A percentile compares a stretch with the other conserved stretches of the same genome.
Conservation (phyloP, 768 basidiomycete species). For the Steccherinum ochraceum region DNA sequence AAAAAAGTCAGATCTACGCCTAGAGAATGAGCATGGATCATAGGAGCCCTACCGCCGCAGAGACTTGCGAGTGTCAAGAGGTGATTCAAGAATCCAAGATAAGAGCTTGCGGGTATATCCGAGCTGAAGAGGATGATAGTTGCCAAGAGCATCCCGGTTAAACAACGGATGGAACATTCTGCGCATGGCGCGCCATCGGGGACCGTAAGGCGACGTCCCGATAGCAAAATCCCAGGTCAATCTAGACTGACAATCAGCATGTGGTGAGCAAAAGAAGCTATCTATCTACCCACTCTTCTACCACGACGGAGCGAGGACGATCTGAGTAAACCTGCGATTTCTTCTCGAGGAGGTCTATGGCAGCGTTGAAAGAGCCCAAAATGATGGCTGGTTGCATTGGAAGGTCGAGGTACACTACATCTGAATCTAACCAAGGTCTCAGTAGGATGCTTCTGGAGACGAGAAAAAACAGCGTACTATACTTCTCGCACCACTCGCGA, state of each 20-base stretch:
- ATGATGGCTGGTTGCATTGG: not conserved
- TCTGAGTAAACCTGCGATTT: constrained; percentile 9
- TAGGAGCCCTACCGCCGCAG: not conserved
- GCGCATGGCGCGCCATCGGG: constrained; percentile 12
- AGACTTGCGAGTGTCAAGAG: constrained; percentile 5
- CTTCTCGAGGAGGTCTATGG: constrained; percentile 12
- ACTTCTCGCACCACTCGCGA: constrained; percentile 8
- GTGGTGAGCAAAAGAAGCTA: not conserved
- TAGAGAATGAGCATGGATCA: not conserved
- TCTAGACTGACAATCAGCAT: constrained; percentile 1
- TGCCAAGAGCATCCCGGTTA: constrained; percentile 1
- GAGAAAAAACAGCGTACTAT: not conserved
- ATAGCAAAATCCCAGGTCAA: constrained; percentile 6
- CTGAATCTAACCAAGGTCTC: not conserved
- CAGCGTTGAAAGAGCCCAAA: not conserved
- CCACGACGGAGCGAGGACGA: not conserved
- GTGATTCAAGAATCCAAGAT: constrained; percentile 1
- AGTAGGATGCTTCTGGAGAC: not conserved
- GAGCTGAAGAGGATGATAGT: constrained; percentile 5
- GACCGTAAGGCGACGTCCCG: constrained; percentile 10
- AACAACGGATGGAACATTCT: constrained; percentile 16
- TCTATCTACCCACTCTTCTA: not conserved
- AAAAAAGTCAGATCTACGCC: not conserved
- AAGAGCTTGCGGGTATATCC: constrained; percentile 7
- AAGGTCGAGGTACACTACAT: constrained; percentile 3